These are phyloP conservation scores for Jamesozyma rosinii DNA, from an alignment of 805 yeast genomes.

Conservation along the genomic window DNA sequence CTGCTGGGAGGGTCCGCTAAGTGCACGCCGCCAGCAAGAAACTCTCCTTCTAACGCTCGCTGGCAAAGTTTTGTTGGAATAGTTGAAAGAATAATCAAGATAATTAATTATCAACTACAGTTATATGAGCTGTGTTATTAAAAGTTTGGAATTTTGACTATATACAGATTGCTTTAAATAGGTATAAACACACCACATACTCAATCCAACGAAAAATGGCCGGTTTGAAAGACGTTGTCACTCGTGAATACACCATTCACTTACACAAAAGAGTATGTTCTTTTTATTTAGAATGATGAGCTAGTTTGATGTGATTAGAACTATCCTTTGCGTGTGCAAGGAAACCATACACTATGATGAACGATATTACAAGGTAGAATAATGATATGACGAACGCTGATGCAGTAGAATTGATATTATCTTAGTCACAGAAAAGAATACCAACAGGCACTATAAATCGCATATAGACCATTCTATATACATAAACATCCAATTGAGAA, in stretches of 20 bases:
- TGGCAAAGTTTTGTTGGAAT: neutral
- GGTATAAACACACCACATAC: conserved; percentile 3
- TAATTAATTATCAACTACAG: neutral
- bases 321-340: too few relatives aligned
- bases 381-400: too few relatives aligned
- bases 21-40: neutral
- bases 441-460: too few relatives aligned
- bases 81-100: too few relatives aligned
- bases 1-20: too few relatives aligned
- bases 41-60: neutral
- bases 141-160: too few relatives aligned
- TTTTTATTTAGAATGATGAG: neutral
- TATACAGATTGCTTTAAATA: neutral
- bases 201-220: conserved; percentile 32
- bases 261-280: conserved; percentile 96
- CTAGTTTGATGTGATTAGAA: neutral
- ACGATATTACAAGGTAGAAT: too few relatives aligned
- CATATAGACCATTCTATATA: neutral
- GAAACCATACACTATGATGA: too few relatives aligned
- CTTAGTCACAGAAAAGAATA: neutral
- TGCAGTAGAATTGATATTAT: neutral
- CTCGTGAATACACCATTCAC: conserved; percentile 99
- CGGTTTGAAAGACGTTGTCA: conserved; percentile 92
- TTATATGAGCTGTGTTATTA: neutral
- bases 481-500: neutral